These are phyloP conservation scores for Juncus inflexus DNA, from an alignment of 176 grass and related monocot species.

Conservation along the genomic window DNA sequence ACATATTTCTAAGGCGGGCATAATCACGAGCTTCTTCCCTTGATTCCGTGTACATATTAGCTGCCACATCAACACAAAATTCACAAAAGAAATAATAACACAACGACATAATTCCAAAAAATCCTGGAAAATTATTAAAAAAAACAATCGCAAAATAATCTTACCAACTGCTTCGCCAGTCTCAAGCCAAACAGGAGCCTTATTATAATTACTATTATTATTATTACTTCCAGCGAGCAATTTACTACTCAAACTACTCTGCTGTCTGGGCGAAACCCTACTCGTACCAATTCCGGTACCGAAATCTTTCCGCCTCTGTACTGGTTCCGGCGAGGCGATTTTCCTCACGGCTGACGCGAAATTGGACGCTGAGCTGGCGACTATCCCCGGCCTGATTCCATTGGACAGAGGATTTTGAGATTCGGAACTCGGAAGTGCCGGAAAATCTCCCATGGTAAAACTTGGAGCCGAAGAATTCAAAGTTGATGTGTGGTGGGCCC, in stretches of 20 bases:
- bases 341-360: slow-evolving; percentile 88
- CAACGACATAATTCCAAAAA: slow-evolving; percentile 1
- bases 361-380: slow-evolving; percentile 53
- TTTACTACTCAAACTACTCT: slow-evolving; percentile 41
- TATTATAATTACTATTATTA: slow-evolving; percentile 60
- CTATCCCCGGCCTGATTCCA: slow-evolving; percentile 30
- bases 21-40: slow-evolving; percentile 95
- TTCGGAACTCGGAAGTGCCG: slow-evolving; percentile 56
- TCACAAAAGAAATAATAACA: slow-evolving; percentile 2
- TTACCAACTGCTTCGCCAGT: slow-evolving; percentile 95
- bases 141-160: slow-evolving; percentile 12
- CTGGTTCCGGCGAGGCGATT: slow-evolving; percentile 51
- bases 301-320: slow-evolving; percentile 59
- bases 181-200: slow-evolving; percentile 86
- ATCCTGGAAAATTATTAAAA: background rate
- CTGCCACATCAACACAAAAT: slow-evolving; percentile 25
- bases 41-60: slow-evolving; percentile 74
- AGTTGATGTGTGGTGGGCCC: slow-evolving; percentile 41
- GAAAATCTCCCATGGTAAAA: slow-evolving; percentile 76
- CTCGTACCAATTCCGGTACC: slow-evolving; percentile 46
- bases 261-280: slow-evolving; percentile 44
- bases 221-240: slow-evolving; percentile 28
- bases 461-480: slow-evolving; percentile 47
- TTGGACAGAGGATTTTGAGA: slow-evolving; percentile 51
- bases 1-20: slow-evolving; percentile 85